Conservation (phyloP, 139 green algal species). For the Tetraselmis striata region DNA sequence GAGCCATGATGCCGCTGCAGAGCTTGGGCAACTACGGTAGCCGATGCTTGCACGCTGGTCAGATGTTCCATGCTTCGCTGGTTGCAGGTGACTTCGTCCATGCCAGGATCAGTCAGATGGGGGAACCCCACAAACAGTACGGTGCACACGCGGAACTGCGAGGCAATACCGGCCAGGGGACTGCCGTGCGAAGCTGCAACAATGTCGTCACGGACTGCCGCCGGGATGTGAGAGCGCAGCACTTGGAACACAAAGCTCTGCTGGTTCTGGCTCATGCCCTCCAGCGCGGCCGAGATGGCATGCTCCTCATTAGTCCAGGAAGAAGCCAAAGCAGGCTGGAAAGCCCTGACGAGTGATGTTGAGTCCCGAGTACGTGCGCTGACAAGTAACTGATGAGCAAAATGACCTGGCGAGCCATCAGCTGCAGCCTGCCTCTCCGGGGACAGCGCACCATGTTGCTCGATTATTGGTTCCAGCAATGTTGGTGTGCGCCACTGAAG, state of each 20-base stretch:
- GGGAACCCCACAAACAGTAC: slow-evolving; percentile 87
- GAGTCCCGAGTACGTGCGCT: too few species aligned
- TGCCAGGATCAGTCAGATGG: slow-evolving; percentile 31
- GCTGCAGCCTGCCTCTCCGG: too few species aligned
- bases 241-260: not conserved
- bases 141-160: slow-evolving; percentile 60
- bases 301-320: too few species aligned
- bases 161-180: not conserved
- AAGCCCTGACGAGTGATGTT: too few species aligned
- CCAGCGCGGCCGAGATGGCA: not conserved
- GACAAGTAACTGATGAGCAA: too few species aligned
- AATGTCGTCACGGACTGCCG: not conserved
- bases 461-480: too few species aligned
- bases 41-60: slow-evolving; percentile 44
- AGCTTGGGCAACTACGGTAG: slow-evolving; percentile 52
- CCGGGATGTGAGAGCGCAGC: not conserved
- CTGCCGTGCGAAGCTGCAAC: not conserved
- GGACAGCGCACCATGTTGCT: too few species aligned
- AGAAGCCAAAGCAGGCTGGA: too few species aligned
- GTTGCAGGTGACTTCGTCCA: slow-evolving; percentile 6
- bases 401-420: too few species aligned
- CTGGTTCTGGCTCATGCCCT: not conserved
- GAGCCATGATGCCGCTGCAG: slow-evolving; percentile 62
- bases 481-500: too few species aligned
- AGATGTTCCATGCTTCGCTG: slow-evolving; percentile 9